Percentiles rank a stretch among this genome's conserved stretches.
Conservation (phyloP, 768 basidiomycete species). For the Amanita polypyramis region DNA sequence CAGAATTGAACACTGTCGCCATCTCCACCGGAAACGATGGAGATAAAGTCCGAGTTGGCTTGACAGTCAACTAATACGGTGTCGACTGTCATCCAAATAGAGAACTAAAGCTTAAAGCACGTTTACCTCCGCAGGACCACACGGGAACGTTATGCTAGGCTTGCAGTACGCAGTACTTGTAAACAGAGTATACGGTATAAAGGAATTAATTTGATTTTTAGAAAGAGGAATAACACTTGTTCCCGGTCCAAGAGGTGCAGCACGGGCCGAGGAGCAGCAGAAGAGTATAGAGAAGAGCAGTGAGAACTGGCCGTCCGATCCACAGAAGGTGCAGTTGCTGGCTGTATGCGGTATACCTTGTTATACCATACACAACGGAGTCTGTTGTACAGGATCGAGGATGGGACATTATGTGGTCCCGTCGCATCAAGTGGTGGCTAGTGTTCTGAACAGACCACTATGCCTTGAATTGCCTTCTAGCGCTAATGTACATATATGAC, state of each 20-base stretch:
- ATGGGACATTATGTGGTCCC: too few relatives aligned
- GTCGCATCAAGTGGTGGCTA: too few relatives aligned
- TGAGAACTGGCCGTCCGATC: too few relatives aligned
- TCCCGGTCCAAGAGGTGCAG: not conserved
- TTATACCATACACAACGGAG: too few relatives aligned
- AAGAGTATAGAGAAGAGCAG: too few relatives aligned
- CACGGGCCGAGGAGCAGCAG: too few relatives aligned
- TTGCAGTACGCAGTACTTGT: constrained; percentile 43
- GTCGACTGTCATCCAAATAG: not conserved
- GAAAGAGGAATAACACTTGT: constrained; percentile 24
- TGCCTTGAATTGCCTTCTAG: too few relatives aligned
- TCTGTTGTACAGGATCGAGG: too few relatives aligned
- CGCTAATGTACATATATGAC: too few relatives aligned
- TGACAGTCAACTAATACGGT: constrained; percentile 33
- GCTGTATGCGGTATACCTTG: too few relatives aligned
- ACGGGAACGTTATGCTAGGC: constrained; percentile 29
- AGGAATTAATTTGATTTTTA: constrained; percentile 29
- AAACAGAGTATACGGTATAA: constrained; percentile 36
- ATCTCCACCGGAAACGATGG: constrained; percentile 36
- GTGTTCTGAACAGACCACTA: too few relatives aligned
- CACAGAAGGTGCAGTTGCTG: too few relatives aligned
- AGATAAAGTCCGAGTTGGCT: constrained; percentile 30
- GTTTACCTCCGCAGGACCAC: constrained; percentile 44
- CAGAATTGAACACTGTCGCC: constrained; percentile 29
- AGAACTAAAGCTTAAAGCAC: not conserved